Evolutionary conservation across 1,139 yeast genomes (phyloP), one percentile per base, ranked within the genome.

Genomic region (Taphrina communis): DNA sequence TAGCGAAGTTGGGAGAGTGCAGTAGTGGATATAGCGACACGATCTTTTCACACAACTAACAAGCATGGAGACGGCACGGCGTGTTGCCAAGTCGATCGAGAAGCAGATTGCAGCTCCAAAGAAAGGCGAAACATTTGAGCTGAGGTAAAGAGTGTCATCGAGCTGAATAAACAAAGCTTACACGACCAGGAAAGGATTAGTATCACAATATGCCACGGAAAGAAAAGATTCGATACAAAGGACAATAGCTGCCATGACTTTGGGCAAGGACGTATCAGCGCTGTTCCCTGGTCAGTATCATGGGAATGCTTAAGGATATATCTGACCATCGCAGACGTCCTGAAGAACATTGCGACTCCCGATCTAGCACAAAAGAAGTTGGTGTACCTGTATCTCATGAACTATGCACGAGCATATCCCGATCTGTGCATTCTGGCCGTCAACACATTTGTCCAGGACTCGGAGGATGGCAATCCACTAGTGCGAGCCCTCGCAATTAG

Each of bases 171-270:
- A 12, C 75, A 11, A 53, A 53, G 1, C 42, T 36, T 11, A 53
- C 11, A 99, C 94, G 79, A 84, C 94, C 76, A 86, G 92, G 74
- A 86, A 86, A 57, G 98, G 98, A 0, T 83, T 95, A 70, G 98
- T 94, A 5, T 91, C 97, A 14, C 98, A 91, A 78, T 95, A 91
- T 79, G 96, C 97, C 55, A 88, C 86, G 74, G 97, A 95, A 74
- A 82, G 75, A 71, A 95, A 94, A 78, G 99, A 95, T 78, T 97
- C 99, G 38, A 95, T 95, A 74, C 97, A 93, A 79, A 83, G 97
- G 70, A 97, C 96, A 35, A 95, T 95, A 76, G 96, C 95, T 70
- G 98, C 97, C 71, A 95, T 95, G 99, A 95, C 99, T 0, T 86
- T 93, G 42, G 99, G 99, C n/a, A 95, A 95, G 77, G 99, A 95